Conservation (phyloP, 495 filamentous ascomycete species). For the Echria macrotheca region DNA sequence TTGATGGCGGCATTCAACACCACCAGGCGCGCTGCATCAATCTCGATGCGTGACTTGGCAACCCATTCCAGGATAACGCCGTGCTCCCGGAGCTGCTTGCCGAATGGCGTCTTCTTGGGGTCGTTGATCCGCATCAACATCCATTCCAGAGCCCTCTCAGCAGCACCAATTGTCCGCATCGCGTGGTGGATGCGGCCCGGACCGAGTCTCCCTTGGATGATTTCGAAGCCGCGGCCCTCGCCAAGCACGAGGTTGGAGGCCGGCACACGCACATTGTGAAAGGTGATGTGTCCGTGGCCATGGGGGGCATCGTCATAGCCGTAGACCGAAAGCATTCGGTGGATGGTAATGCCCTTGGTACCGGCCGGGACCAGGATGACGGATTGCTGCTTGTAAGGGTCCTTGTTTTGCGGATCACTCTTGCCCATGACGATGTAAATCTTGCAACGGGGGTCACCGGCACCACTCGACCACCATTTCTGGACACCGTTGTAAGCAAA, state of each 20-base stretch:
- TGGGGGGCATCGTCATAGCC: conserved; percentile 94
- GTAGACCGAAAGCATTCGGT: conserved; percentile 84
- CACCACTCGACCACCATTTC: conserved; percentile 97
- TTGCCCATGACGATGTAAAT: conserved; percentile 94
- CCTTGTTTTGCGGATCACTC: conserved; percentile 61
- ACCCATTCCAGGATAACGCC: conserved; percentile 94
- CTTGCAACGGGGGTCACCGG: conserved; percentile 83
- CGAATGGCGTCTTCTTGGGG: conserved; percentile 78
- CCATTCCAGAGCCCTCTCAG: conserved; percentile 81
- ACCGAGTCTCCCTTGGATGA: conserved; percentile 88
- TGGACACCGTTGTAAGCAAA: conserved; percentile 22
- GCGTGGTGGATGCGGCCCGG: conserved; percentile 92
- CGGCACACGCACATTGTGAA: conserved; percentile 80
- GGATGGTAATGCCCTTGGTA: conserved; percentile 70
- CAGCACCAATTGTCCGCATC: conserved; percentile 84
- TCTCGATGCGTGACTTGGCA: conserved; percentile 81
- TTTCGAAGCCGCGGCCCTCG: conserved; percentile 90
- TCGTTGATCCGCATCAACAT: conserved; percentile 87
- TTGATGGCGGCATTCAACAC: conserved; percentile 87
- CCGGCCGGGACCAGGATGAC: conserved; percentile 77
- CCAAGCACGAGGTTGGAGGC: conserved; percentile 74
- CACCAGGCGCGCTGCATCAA: conserved; percentile 78
- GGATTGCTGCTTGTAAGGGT: conserved; percentile 81
- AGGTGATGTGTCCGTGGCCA: conserved; percentile 84
- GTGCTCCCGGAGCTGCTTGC: conserved; percentile 71